Evolutionary conservation across 768 basidiomycete species (phyloP).

Genomic region (Lactarius akahatsu): DNA sequence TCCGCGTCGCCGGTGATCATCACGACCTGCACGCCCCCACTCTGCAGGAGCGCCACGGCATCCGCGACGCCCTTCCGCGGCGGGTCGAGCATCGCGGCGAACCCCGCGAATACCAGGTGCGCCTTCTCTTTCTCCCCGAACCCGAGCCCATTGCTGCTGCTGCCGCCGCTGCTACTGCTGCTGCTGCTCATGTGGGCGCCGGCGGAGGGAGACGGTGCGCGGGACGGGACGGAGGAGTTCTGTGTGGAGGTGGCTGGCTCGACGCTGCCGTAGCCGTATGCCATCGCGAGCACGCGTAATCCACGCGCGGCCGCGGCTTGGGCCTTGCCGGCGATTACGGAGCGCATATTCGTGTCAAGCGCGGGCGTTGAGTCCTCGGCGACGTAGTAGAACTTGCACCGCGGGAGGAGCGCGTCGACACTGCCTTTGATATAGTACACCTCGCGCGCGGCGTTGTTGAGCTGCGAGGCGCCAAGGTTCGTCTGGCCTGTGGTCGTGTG

Average conservation of each 20-base stretch:
- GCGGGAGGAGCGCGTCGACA: slow-evolving; percentile 81
- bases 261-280: slow-evolving; percentile 72
- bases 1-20: slow-evolving; percentile 99
- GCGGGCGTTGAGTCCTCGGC: slow-evolving; percentile 84
- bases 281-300: slow-evolving; percentile 88
- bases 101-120: slow-evolving; percentile 86
- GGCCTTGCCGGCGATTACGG: slow-evolving; percentile 69
- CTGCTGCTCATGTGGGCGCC: slow-evolving; percentile 34
- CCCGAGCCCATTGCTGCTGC: neutral
- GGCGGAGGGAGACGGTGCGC: slow-evolving; percentile 32
- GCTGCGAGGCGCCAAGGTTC: slow-evolving; percentile 30
- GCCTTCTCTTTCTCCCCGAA: slow-evolving; percentile 36
- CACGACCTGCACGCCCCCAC: slow-evolving; percentile 90
- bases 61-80: slow-evolving; percentile 93
- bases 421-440: slow-evolving; percentile 92
- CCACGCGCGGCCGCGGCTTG: slow-evolving; percentile 70
- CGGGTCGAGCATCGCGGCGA: slow-evolving; percentile 94
- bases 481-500: slow-evolving; percentile 43
- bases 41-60: slow-evolving; percentile 75
- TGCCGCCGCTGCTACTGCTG: neutral
- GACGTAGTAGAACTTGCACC: slow-evolving; percentile 88
- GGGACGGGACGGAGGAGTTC: slow-evolving; percentile 25
- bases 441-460: slow-evolving; percentile 50
- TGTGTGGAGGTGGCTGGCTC: slow-evolving; percentile 34
- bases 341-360: slow-evolving; percentile 65